Evolutionary conservation across 1,139 yeast species (phyloP), one percentile per base, ranked within the genome.

Genomic region (Protomyces macrosporus): DNA sequence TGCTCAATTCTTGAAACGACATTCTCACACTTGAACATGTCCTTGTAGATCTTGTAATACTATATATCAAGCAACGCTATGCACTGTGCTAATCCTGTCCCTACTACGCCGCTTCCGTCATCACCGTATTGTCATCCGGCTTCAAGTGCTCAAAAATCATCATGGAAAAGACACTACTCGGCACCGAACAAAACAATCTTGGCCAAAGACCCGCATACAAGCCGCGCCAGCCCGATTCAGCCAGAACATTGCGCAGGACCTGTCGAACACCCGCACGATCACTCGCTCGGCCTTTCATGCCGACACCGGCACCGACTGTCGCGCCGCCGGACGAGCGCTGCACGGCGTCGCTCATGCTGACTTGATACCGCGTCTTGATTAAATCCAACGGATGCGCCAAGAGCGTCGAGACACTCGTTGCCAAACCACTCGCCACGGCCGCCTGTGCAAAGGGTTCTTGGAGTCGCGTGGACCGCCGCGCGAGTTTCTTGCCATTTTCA

Each of bases 281-380:
- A 1, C 52, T 36, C 23, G 35, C 30, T 3, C 62, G 40, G 23
- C 35, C 33, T 9, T 40, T 14, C 16, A 39, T 45, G 1, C 45
- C 53, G 23, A 23, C 23, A n/a, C 35, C 50, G 16, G 37, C 39
- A 23, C 42, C 39, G 3, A 12, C 12, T 10, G 39, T 39, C 30
- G 48, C 55, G 1, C 14, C 23, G 30, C 54, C 40, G 2, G 45
- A 48, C 48, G 50, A 45, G n/a, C 35, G 34, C 52, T 51, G 53
- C 6, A 53, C 55, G 9, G 57, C 42, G 10, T 53, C 58, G 23
- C 57, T 42, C 6, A 58, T 64, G 39, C 65, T 55, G 35, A 64
- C 66, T 70, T 78, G 81, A 70, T 77, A 80, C 12, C 81, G 71
- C 7, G 81, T 78, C 66, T 78, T 78, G 53, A 78, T 74, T 16